Evolutionary conservation across 192 early-diverging fungal species (phyloP).

Genomic region (Podila epicladia): DNA sequence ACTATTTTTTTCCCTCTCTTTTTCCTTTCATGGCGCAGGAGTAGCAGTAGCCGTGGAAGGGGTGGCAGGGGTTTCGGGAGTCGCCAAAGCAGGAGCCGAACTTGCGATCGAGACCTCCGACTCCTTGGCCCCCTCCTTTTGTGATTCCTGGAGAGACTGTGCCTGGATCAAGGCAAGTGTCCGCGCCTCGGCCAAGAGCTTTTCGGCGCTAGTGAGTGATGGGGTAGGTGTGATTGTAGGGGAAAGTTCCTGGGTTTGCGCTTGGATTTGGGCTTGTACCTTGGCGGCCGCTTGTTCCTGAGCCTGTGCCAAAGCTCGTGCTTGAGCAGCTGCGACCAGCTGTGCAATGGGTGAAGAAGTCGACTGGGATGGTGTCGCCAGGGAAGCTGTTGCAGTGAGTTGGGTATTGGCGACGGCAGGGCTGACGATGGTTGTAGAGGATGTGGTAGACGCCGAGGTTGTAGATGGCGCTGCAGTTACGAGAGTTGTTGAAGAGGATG

Average conservation of each 20-base stretch:
- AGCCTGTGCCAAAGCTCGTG: constrained; percentile 4
- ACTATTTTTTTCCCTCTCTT: too few species aligned
- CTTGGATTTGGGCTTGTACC: background rate
- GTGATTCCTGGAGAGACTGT: background rate
- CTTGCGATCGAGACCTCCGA: background rate
- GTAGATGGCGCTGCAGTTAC: background rate
- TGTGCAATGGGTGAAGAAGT: constrained; percentile 35
- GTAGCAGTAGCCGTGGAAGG: too few species aligned
- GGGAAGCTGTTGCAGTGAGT: constrained; percentile 4
- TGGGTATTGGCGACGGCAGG: background rate
- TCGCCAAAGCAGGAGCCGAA: background rate
- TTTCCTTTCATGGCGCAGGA: too few species aligned
- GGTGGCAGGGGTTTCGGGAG: background rate
- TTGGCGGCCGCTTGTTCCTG: constrained; percentile 1
- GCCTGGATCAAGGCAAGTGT: constrained; percentile 1
- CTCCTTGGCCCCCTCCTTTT: background rate
- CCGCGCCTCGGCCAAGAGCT: background rate
- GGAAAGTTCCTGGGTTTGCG: background rate
- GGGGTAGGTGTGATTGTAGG: background rate
- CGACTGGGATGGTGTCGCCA: background rate
- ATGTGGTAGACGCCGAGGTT: background rate
- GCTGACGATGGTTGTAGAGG: background rate
- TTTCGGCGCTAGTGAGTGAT: background rate
- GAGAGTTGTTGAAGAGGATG: background rate
- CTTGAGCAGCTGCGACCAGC: constrained; percentile 44